Base-by-base conservation (phyloP, 2,329 filamentous ascomycete genomes). In the Apiospora arundinis region DNA sequence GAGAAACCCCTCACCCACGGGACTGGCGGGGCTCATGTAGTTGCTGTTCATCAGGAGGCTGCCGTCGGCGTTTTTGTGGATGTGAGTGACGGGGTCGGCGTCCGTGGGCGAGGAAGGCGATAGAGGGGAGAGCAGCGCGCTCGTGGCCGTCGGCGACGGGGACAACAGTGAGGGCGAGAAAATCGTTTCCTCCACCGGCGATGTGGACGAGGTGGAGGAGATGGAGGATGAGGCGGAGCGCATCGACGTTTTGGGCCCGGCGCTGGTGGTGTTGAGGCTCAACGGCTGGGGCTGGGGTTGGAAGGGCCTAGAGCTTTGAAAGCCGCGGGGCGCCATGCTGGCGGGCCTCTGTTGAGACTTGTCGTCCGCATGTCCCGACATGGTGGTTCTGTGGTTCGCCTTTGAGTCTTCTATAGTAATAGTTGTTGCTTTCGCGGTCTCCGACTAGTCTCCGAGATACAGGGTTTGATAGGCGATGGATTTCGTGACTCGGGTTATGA, bases 291-390 rank as follows among this genome's bases (percentile, higher is more conserved):
- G 52, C n/a, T 60, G 52, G 3, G 28, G 28, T 32, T 56, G 52
- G 52, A 63, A 40, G 12, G 56, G 56, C 56, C 56, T n/a, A 2
- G 56, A 63, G 56, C 56, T 40, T n/a, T 63, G 56, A 21, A 63
- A 63, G 56, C 56, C 32, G 8, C 28, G 56, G 56, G 21, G n/a
- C 18, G 56, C 18, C 32, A 12, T 63, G 32, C 52, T 25, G 52
- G 25, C 28, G 1, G 28, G 52, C 9, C 21, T 28, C 18, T 60
- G 28, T 40, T 23, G 23, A 14, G 49, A 28, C 4, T 45, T n/a
- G 7, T 48, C 45, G 45, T 48, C 21, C 45, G 18, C 45, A 48
- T 9, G 6, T 18, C 45, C 18, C 45, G 21, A 7, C 18, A 4
- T n/a, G 45, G 18, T 18, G 18, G 18, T 48, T 48, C 5, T 56